phyloP scores from a whole-genome alignment of 2,329 filamentous ascomycete species.

The Talaromyces marneffei region DNA sequence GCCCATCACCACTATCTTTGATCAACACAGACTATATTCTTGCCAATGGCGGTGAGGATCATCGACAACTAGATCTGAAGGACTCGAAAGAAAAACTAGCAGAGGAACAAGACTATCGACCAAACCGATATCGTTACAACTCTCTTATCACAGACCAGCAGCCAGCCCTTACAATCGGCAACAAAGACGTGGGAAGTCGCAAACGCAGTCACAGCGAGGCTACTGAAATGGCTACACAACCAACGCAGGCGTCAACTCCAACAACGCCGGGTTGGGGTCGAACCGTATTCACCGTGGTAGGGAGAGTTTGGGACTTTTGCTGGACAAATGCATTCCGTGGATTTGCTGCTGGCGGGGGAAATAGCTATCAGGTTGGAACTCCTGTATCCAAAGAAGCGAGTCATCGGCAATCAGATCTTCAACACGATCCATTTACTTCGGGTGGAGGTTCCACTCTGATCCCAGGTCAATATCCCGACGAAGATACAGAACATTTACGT shows the following conservation, averaged over 20 bases:
- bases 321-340: constrained; percentile 65
- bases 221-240: constrained; percentile 12
- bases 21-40: constrained; percentile 36
- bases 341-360: constrained; percentile 79
- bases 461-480: constrained; percentile 51
- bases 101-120: constrained; percentile 36
- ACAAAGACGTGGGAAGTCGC: constrained; percentile 24
- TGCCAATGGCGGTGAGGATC: constrained; percentile 21
- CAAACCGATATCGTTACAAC: constrained; percentile 35
- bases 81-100: constrained; percentile 20
- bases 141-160: constrained; percentile 21
- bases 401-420: constrained; percentile 25
- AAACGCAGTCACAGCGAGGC: constrained; percentile 15
- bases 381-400: constrained; percentile 21
- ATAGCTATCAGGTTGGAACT: constrained; percentile 55
- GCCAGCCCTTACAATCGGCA: constrained; percentile 27
- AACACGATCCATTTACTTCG: constrained; percentile 19
- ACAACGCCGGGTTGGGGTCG: constrained; percentile 32
- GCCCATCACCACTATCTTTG: constrained; percentile 35
- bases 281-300: constrained; percentile 39
- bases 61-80: constrained; percentile 15
- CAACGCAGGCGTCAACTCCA: constrained; percentile 16
- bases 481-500: constrained; percentile 24
- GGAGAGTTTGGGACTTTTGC: constrained; percentile 82
- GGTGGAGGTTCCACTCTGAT: constrained; percentile 36